These are phyloP conservation scores for Agastache rugosa DNA, from an alignment of 257 asterid species.

Conservation along the genomic window DNA sequence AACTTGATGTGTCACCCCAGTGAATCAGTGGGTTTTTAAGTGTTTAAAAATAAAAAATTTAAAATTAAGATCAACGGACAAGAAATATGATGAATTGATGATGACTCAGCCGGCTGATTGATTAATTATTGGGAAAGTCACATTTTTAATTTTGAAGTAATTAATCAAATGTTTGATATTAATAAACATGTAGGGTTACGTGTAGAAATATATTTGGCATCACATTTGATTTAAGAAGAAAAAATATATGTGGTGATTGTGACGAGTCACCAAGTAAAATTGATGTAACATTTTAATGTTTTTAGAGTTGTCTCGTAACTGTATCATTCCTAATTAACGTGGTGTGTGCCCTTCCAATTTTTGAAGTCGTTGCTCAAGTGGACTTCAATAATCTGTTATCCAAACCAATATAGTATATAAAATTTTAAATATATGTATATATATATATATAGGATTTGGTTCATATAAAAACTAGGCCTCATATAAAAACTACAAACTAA, in stretches of 20 bases:
- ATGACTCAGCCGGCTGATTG: background rate
- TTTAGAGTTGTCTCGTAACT: background rate
- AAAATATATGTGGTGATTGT: background rate
- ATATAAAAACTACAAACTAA: too few relatives aligned
- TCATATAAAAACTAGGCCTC: too few relatives aligned
- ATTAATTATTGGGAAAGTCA: background rate
- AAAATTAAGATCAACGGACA: too few relatives aligned
- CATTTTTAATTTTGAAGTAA: background rate
- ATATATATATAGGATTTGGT: too few relatives aligned
- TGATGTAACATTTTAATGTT: constrained; percentile 20
- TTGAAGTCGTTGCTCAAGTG: background rate
- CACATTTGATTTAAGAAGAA: background rate
- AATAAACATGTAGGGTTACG: constrained; percentile 2
- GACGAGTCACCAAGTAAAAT: constrained; percentile 8
- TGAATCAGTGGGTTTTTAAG: too few relatives aligned
- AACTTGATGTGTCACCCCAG: too few relatives aligned
- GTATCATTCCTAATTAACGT: background rate
- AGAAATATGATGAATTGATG: background rate
- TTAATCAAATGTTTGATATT: constrained; percentile 20
- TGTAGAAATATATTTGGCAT: background rate
- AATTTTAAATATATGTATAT: background rate
- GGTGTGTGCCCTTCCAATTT: background rate
- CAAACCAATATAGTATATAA: too few relatives aligned
- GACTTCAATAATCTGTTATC: background rate
- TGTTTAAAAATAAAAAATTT: too few relatives aligned